Base-by-base conservation (phyloP, 768 basidiomycete species). In the Lactarius vividus region DNA sequence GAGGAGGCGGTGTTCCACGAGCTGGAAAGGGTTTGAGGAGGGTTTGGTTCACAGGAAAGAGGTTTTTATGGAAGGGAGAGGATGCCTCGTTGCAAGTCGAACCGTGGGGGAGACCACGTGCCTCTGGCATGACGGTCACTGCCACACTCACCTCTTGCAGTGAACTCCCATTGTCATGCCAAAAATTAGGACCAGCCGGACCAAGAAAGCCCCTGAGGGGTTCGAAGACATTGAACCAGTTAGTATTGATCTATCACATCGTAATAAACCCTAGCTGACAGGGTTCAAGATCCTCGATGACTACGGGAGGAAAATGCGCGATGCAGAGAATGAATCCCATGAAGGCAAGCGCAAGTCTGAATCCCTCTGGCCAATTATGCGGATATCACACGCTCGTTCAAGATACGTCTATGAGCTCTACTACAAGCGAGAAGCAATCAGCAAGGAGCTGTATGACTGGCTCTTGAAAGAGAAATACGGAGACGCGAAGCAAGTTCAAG, bases 281-380 rank as follows among this genome's bases (percentile, higher is more conserved):
- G 16, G 10, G 16, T 64, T 40, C 20, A 66, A 96, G 91, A 89
- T 98, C 71, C 89, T 98, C 70, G 97, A 98, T 71, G 97, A 98
- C 78, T 99, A 98, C 76, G 92, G 93, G 53, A 93, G 94, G 81
- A 98, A 97, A 81, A 99, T 99, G 97, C 83, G 97, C 62, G 97
- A 99, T 77, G 97, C 92, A 1, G 97, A 99, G 82, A 97, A 96
- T 74, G 97, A 99, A 79, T 88, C 89, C 2, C 97, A 99, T 75
- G 97, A 99, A 76, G 97, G 97, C 69, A 98, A 99, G 77, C 92
- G 95, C 75, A 94, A 91, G 77, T 85, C 89, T 29, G 94, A 95
- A 78, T 91, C 91, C 6, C 77, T 94, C 44, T 96, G 97, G 96
- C 94, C 96, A 52, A 97, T 99, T 67, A 98, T 98, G 95, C 88